Base-by-base conservation (phyloP, 805 yeast species). In the Ogataea sp. region DNA sequence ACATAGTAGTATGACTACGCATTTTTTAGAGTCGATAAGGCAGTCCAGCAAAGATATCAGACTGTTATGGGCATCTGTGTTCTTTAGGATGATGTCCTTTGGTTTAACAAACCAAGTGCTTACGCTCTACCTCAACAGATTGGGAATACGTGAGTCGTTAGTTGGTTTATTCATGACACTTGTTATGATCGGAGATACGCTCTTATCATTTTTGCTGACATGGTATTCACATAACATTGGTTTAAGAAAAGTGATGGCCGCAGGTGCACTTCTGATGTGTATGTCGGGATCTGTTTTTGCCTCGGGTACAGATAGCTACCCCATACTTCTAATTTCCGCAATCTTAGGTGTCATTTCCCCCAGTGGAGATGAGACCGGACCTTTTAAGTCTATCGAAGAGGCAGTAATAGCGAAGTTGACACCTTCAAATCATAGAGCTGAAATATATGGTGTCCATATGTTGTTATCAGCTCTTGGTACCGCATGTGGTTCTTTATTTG, bases 331-430 rank as follows among this genome's bases (percentile, higher is more conserved):
- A 17, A 20, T 68, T 2, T 93, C 93, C 8, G 93, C 95, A 2
- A 72, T 84, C 2, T 42, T 84, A 24, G 96, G 96, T 1, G 95
- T 87, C 15, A 83, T 87, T 7, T 83, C 95, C 2, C 93, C 95
- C 2, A 77, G 86, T 23, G 95, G 96, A 20, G 88, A 81, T 51
- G 96, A 87, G 52, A 85, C 89, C 0, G 96, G 96, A 0, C 96
- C 96, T 0, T 87, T 87, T 58, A 81, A 83, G 52, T 76, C 93
- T 0, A 78, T 87, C 23, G 96, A 87, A 56, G 95, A 86, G 53
- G 78, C 90, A 1, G 71, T 84, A 30, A 67, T 87, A 37, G 93
- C 95, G 0, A 90, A 84, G 57, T 61, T 87, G 45, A 81, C 94
- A 0, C 78, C 81, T 0, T 70, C 69, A 28, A 65, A 64, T 39